Conservation (phyloP, 1,284 basidiomycete genomes). For the Sanghuangporus sanghuang region DNA sequence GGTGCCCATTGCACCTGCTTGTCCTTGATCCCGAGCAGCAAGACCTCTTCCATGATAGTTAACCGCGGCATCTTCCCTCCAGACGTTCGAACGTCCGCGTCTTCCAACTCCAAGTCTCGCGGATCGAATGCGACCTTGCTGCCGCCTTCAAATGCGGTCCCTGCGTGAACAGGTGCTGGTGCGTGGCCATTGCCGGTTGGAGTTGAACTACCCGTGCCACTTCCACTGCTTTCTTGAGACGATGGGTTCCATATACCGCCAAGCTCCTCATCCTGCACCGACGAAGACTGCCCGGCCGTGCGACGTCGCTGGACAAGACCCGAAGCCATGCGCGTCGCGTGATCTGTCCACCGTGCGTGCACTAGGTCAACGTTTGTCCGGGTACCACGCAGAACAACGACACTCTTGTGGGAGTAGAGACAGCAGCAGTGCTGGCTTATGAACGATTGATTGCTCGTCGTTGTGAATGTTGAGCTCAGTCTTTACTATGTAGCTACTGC, state of each 20-base stretch:
- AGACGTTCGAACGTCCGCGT: conserved; percentile 58
- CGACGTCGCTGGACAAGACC: conserved; percentile 50
- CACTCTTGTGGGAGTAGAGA: neutral
- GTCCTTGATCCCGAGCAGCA: conserved; percentile 88
- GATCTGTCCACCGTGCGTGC: neutral
- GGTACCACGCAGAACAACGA: neutral
- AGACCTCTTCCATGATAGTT: conserved; percentile 96
- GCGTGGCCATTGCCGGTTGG: conserved; percentile 28
- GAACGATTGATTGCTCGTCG: neutral
- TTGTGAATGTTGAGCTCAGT: neutral
- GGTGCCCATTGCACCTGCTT: conserved; percentile 57
- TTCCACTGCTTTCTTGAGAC: neutral
- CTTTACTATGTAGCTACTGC: neutral
- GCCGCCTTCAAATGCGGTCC: conserved; percentile 78
- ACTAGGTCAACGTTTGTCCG: neutral
- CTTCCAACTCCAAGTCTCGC: conserved; percentile 76
- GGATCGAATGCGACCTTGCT: conserved; percentile 92
- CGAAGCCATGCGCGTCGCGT: neutral
- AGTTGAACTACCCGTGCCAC: conserved; percentile 1
- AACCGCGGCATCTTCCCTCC: conserved; percentile 79
- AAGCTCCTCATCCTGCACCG: conserved; percentile 30
- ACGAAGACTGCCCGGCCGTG: conserved; percentile 36
- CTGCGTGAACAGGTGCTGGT: conserved; percentile 39
- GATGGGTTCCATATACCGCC: conserved; percentile 27
- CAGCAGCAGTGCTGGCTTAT: neutral